Base-by-base conservation (phyloP, 179 eudicot species). In the Actinidia polygama region DNA sequence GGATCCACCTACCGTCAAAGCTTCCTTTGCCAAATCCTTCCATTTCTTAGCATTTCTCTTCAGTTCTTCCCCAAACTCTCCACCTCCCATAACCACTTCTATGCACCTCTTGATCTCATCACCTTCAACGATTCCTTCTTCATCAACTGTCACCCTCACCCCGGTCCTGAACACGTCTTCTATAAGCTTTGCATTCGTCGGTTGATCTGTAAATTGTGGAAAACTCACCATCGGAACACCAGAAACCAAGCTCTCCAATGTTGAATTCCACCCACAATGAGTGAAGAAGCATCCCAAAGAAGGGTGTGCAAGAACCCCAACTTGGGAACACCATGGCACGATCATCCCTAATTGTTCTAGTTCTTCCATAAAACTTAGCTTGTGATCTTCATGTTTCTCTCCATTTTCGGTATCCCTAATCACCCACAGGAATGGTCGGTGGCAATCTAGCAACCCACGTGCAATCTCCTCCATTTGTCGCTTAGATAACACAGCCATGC, bases 201-300 rank as follows among this genome's bases (percentile, higher is more conserved):
- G 63, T 61, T 89, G 91, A 62, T 89, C 90, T 0, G 73, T 73
- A 78, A 82, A 87, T 4, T 68, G 74, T 3, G 91, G 89, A 16
- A 85, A 79, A 15, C 77, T 81, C 85, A 89, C 87, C 12, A 85
- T 11, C 6, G 90, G 91, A 5, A 87, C 85, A 23, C 90, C 91
- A 51, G 71, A 80, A 15, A 68, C 79, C 59, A 89, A 6, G 54
- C 86, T 79, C 80, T 87, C 91, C 62, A 84, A n/a, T 3, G 89
- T 59, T 50, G 90, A 89, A 30, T 89, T 89, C 90, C 91, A 89
- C 12, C 91, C 90, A 51, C 91, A 87, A 50, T 87, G 90, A 11
- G 79, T 87, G 78, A 89, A 80, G 59, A 89, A 89, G 67, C 91
- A 89, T 16, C 90, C 91, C 57, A 89, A 4, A 7, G 90, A 83